Base-by-base conservation (phyloP, 2,329 filamentous ascomycete species). In the Monilinia polystroma region DNA sequence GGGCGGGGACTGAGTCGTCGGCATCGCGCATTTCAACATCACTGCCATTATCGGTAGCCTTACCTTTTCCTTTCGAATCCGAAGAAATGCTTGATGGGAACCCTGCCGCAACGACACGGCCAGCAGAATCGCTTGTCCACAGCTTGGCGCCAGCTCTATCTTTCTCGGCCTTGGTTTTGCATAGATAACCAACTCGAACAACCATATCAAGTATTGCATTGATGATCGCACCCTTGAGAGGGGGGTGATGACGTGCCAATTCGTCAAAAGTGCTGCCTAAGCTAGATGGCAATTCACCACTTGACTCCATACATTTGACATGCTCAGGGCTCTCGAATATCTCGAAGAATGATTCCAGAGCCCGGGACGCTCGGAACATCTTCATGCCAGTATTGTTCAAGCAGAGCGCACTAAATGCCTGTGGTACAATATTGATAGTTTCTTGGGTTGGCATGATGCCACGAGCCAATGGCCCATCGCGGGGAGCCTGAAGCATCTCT, bases 291-390 rank as follows among this genome's bases (percentile, higher is more conserved):
- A 96, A 82, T 47, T 89, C 87, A 6, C 84, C 81, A 71, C 97
- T 94, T 49, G 83, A 81, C 69, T 91, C 87, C 83, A 99, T 88
- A 70, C 89, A 90, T 72, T 90, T 91, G 67, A 99, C 87, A 78
- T 99, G 96, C 20, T 87, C 85, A 2, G 93, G 88, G 71, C 92
- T 98, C 78, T 97, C 92, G 71, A 99, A 99, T n/a, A 98, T 92
- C 76, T 97, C 92, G 71, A 99, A 90, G 76, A 93, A 98, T 72
- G 87, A 91, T 66, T 93, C 89, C 55, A 99, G 83, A 1, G 92
- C 93, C 67, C 87, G 84, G 0, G 93, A 97, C 0, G 87, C 85
- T 67, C 92, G 88, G 73, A 99, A 96, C 75, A 97, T 84, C 73
- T 90, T 90, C 82, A 97, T 90, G 11, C 95, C 95, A 38, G 87